Evolutionary conservation across 2,329 filamentous ascomycete genomes (phyloP), one percentile per base, ranked within the genome.

Genomic region (Neoarthrinium moseri): DNA sequence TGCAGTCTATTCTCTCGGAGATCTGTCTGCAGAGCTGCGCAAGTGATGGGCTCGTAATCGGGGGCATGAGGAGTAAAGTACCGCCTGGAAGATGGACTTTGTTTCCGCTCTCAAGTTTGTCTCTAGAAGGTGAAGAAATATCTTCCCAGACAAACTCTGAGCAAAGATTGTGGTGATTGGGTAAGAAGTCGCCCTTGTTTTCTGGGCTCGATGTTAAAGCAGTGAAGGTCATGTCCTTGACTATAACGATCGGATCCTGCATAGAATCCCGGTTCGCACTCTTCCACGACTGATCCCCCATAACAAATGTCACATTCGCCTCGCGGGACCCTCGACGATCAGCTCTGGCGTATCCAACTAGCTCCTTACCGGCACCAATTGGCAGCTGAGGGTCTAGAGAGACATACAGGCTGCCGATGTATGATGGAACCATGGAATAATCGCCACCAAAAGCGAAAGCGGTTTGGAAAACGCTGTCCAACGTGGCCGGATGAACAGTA

Each of bases 391-490:
- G 55, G 2, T 60, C 50, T 1, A 68, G 65, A 1, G 74, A 70
- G n/a, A 80, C 58, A 40, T 70, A 76, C 4, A 80, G 55, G 27
- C 67, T 72, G 4, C 67, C 60, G 33, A 78, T 66, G 15, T 60
- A 68, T 0, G 70, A 71, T 0, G 77, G 76, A 0, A 80, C 69
- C 74, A 78, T 80, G 3, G 73, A 66, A n/a, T n/a, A n/a, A 8
- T 63, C 60, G 3, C 65, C 61, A 4, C 70, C 64, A 3, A 78
- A 61, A 5, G 68, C 66, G 41, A 81, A 72, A 1, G 76, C 64
- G 1, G 70, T 69, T 45, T 83, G 80, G 20, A 83, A 72, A 58
- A 81, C 72, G 3, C 74, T 63, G 51, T 83, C 80, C 11, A 83
- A 63, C 0, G 78, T 80, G 4, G 75, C 71, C 0, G 80, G 80